These are phyloP conservation scores for Curvularia sp. DNA, from an alignment of 2,329 filamentous ascomycete genomes.

Conservation along the genomic window DNA sequence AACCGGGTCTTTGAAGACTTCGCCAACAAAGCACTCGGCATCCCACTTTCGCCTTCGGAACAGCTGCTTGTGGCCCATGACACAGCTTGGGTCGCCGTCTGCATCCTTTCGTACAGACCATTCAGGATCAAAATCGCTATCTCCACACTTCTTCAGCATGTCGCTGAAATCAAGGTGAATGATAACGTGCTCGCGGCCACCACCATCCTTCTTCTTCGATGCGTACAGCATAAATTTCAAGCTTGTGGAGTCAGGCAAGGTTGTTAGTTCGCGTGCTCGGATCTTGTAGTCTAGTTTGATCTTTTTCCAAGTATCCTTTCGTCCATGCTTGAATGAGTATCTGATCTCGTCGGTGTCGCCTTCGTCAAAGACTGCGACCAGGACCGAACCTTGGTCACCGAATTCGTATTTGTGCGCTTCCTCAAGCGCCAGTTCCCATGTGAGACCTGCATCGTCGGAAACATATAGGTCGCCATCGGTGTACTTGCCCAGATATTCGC, in stretches of 20 bases:
- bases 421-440: conserved; percentile 77
- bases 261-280: conserved; percentile 77
- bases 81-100: conserved; percentile 80
- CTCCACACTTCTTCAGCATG: conserved; percentile 78
- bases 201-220: conserved; percentile 50
- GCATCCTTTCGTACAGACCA: conserved; percentile 87
- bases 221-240: conserved; percentile 87
- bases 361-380: conserved; percentile 80
- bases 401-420: conserved; percentile 96
- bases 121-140: conserved; percentile 75
- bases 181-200: conserved; percentile 66
- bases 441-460: conserved; percentile 88
- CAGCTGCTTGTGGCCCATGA: conserved; percentile 95
- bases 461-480: conserved; percentile 81
- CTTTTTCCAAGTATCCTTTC: conserved; percentile 71
- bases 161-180: conserved; percentile 84
- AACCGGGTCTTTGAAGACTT: conserved; percentile 80
- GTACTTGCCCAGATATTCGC: conserved; percentile 74
- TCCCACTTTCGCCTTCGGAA: conserved; percentile 85
- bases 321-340: conserved; percentile 90
- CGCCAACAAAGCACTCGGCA: conserved; percentile 86
- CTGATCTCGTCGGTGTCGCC: conserved; percentile 67
- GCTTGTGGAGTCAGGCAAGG: conserved; percentile 89
- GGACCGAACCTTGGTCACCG: conserved; percentile 87
- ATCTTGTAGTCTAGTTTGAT: conserved; percentile 75